Base-by-base conservation (phyloP, 768 basidiomycete species). In the Tylopilus sp. region DNA sequence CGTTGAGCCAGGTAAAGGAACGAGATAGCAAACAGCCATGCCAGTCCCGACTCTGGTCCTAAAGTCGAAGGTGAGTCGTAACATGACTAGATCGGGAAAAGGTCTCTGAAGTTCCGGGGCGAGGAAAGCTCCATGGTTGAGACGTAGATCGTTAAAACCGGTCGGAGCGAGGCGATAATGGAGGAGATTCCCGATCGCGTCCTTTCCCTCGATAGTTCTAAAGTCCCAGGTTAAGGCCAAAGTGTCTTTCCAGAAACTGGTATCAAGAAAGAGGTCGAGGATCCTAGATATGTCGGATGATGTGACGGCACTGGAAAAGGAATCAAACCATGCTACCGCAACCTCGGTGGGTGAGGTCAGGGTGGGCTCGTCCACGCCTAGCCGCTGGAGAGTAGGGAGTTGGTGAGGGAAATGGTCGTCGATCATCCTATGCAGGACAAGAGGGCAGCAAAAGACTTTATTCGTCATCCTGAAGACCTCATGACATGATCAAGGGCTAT, bases 31-130 rank as follows among this genome's bases (percentile, higher is more conserved):
- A 12, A 86, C 69, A 1, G 76, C 85, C 0, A 76, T 75, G 11
- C 75, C 79, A 15, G 73, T 61, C 0, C 82, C 86, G 1, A 74
- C 63, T 6, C 70, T 63, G 38, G 72, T 72, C 1, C 75, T 78
- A 55, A 87, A 88, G 7, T 69, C 73, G 60, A 88, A 84, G 44
- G 77, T 59, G 25, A 75, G 63, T 35, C 77, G 75, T 47, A 88
- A 66, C 78, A 83, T 82, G 0, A 73, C 75, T 6, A 88, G 52
- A 59, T 85, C 86, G 0, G 78, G 74, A 53, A 73, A 80, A 5
- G 74, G 67, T 18, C 64, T 68, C 35, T 72, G 70, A 12, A 82
- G 44, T 1, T 52, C 65, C 11, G 67, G 57, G 28, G 53, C 65
- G 9, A 56, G 56, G 44, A 75, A 53, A n/a, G 51, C 55, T 4